phyloP scores from a whole-genome alignment of 768 basidiomycete genomes.

The Rickenella mellea region DNA sequence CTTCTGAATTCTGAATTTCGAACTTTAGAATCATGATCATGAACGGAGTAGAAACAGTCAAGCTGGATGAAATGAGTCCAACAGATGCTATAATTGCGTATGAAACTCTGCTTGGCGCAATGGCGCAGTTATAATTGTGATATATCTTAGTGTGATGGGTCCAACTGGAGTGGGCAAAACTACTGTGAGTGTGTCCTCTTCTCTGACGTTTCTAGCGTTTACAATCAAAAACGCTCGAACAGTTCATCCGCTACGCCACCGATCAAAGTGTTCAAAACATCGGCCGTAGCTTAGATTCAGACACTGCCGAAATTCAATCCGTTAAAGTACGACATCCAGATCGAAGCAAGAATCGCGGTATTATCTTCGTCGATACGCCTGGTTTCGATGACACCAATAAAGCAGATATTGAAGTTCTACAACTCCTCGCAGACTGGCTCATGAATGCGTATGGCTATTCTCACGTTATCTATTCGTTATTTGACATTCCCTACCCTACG shows the following conservation, averaged over 20 bases:
- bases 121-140: no score
- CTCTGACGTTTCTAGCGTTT: no score
- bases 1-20: no score
- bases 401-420: slow-evolving; percentile 17
- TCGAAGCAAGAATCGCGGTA: slow-evolving; percentile 9
- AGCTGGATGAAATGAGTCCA: no score
- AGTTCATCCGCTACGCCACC: slow-evolving; percentile 11
- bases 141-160: slow-evolving; percentile 22
- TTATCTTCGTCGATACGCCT: slow-evolving; percentile 10
- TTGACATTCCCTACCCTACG: no score
- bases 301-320: slow-evolving; percentile 13
- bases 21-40: no score
- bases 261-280: slow-evolving; percentile 3
- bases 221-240: no score
- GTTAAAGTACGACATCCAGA: slow-evolving; percentile 10
- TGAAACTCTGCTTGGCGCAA: no score
- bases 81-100: no score
- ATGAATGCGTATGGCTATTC: slow-evolving; percentile 17
- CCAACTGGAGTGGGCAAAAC: slow-evolving; percentile 22
- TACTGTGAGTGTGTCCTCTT: slow-evolving; percentile 16
- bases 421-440: slow-evolving; percentile 17
- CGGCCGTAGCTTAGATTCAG: slow-evolving; percentile 14
- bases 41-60: no score
- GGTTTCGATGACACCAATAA: slow-evolving; percentile 14
- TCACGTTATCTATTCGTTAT: no score